Evolutionary conservation across 345 rosid species (phyloP).

Genomic region (Euclidium syriacum): DNA sequence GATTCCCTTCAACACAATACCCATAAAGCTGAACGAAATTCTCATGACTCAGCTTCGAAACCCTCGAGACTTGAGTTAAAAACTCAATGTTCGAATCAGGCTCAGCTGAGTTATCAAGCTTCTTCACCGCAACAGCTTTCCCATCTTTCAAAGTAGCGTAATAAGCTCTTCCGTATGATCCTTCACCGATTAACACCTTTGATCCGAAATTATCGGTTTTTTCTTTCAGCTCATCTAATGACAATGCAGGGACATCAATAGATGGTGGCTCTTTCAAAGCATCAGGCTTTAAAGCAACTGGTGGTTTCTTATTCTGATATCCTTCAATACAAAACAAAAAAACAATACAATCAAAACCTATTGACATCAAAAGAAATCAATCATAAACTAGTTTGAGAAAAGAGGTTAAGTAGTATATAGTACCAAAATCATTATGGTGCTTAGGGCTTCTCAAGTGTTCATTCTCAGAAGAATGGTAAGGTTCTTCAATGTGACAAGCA

Average conservation of each 20-base stretch:
- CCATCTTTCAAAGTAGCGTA: conserved; percentile 62
- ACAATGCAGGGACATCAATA: conserved; percentile 54
- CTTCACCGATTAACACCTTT: conserved; percentile 73
- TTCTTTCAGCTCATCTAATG: conserved; percentile 60
- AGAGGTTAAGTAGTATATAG: conserved; percentile 41
- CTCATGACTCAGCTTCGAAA: conserved; percentile 82
- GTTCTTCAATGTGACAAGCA: conserved; percentile 74
- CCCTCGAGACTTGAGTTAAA: conserved; percentile 87
- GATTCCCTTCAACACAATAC: conserved; percentile 82
- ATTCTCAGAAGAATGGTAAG: conserved; percentile 53
- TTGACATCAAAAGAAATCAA: background rate
- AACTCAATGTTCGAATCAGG: conserved; percentile 78
- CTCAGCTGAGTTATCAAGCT: conserved; percentile 71
- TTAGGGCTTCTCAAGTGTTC: conserved; percentile 63
- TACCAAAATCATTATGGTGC: conserved; percentile 26
- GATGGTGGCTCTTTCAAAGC: conserved; percentile 61
- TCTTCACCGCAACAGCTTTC: conserved; percentile 74
- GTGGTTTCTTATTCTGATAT: conserved; percentile 29
- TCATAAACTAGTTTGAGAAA: background rate
- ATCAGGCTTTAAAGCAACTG: conserved; percentile 55
- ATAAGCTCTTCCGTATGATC: conserved; percentile 89
- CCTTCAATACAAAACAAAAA: conserved; percentile 8
- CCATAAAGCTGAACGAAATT: conserved; percentile 77
- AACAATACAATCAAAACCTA: background rate
- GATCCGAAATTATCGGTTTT: conserved; percentile 63